Percentiles rank a stretch among this genome's conserved stretches.
phyloP scores from a whole-genome alignment of 352 stramenopile genomes.

The Phytophthora sp. region DNA sequence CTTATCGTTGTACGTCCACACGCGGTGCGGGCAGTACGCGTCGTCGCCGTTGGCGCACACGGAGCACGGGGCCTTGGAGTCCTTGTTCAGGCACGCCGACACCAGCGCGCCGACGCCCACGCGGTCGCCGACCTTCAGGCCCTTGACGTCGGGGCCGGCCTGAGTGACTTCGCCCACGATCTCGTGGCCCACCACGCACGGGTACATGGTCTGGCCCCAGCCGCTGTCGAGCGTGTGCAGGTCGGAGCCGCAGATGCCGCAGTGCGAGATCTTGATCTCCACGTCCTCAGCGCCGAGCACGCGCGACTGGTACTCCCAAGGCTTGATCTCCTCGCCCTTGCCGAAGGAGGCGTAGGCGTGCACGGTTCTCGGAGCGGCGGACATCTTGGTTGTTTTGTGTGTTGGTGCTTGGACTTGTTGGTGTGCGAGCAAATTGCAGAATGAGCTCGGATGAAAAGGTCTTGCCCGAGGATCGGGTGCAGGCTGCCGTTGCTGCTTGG shows the following conservation, averaged over 20 bases:
- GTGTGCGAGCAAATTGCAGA: constrained; percentile 6
- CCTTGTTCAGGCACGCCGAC: constrained; percentile 59
- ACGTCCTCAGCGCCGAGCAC: constrained; percentile 48
- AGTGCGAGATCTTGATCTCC: constrained; percentile 68
- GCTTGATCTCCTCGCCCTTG: constrained; percentile 34
- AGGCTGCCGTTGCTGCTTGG: too few relatives aligned
- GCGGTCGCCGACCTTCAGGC: constrained; percentile 12
- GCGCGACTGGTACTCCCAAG: constrained; percentile 51
- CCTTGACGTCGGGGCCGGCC: constrained; percentile 8
- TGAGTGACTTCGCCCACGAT: too few relatives aligned
- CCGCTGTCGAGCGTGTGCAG: constrained; percentile 58
- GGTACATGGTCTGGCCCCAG: constrained; percentile 49
- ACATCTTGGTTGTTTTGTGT: constrained; percentile 9
- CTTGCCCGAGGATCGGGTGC: too few relatives aligned
- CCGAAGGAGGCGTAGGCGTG: constrained; percentile 54
- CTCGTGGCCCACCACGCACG: constrained; percentile 41
- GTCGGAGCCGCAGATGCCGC: constrained; percentile 65
- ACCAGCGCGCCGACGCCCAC: constrained; percentile 28
- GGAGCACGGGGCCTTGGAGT: constrained; percentile 56
- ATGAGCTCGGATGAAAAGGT: constrained; percentile 2
- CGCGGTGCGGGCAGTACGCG: constrained; percentile 56
- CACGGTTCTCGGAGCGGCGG: constrained; percentile 37
- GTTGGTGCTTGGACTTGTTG: constrained; percentile 14
- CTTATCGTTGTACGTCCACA: constrained; percentile 58
- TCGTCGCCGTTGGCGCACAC: constrained; percentile 63